Conservation (phyloP, 2,329 filamentous ascomycete species). For the Ramularia collo-cygni region DNA sequence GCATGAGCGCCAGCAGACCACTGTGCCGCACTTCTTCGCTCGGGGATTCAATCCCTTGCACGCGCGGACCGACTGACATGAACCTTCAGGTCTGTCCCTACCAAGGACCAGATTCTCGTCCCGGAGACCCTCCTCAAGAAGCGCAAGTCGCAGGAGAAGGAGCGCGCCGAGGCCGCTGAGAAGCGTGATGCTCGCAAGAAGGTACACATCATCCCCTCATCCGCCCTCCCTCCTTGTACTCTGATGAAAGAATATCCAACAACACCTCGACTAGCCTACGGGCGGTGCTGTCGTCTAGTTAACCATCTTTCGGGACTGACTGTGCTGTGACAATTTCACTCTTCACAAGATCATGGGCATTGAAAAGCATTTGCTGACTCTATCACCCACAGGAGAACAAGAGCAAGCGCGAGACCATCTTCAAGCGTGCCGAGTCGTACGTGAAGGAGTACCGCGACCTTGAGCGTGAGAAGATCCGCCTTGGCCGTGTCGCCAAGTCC, state of each 20-base stretch:
- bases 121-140: constrained; percentile 99
- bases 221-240: constrained; percentile 24
- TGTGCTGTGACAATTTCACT: constrained; percentile 35
- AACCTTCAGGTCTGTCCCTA: constrained; percentile 71
- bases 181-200: constrained; percentile 61
- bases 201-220: constrained; percentile 52
- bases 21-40: constrained; percentile 89
- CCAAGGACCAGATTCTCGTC: constrained; percentile 90
- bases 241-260: constrained; percentile 80
- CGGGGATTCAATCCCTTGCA: constrained; percentile 56
- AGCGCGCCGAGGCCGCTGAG: constrained; percentile 72
- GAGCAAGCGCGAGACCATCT: constrained; percentile 97
- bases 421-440: constrained; percentile 99
- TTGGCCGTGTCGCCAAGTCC: constrained; percentile 81
- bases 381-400: constrained; percentile 70
- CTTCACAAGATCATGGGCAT: constrained; percentile 6
- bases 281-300: constrained; percentile 95
- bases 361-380: constrained; percentile 30
- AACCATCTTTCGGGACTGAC: constrained; percentile 99
- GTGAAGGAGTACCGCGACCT: constrained; percentile 98
- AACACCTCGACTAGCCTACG: constrained; percentile 75
- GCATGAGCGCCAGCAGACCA: constrained; percentile 62
- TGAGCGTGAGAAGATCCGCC: constrained; percentile 97
- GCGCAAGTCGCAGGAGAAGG: constrained; percentile 99
- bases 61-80: constrained; percentile 61